phyloP scores from a whole-genome alignment of 2,329 filamentous ascomycete genomes.

The Fusarium sambucinum region DNA sequence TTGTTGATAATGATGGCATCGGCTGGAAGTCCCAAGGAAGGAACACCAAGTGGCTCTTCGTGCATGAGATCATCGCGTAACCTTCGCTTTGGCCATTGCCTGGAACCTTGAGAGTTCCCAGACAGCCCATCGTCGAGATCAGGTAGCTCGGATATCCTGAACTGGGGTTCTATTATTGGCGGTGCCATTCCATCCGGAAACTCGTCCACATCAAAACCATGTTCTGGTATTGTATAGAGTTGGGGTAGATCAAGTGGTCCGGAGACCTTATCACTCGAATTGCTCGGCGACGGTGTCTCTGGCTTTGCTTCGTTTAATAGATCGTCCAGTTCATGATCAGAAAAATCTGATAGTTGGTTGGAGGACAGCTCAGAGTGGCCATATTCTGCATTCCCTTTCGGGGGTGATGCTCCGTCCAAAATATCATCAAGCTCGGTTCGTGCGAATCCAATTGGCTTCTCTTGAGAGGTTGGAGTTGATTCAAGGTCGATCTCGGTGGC shows the following conservation, averaged over 20 bases:
- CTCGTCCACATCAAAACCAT: not conserved
- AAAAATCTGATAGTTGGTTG: not conserved
- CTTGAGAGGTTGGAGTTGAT: not conserved
- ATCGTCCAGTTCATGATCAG: slow-evolving; percentile 1
- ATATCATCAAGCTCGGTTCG: not conserved
- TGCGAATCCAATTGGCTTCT: not conserved
- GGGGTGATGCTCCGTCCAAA: not conserved
- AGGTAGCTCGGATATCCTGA: slow-evolving; percentile 4
- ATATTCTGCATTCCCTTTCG: not conserved
- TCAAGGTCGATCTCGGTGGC: slow-evolving; percentile 3
- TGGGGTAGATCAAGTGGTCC: not conserved
- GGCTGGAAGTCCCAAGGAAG: slow-evolving; percentile 54
- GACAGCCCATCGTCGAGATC: slow-evolving; percentile 11
- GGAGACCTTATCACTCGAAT: not conserved
- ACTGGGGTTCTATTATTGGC: not conserved
- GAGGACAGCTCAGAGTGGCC: not conserved
- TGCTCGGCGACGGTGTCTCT: not conserved
- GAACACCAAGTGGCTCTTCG: slow-evolving; percentile 49
- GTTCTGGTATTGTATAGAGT: no score
- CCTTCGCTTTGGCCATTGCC: not conserved
- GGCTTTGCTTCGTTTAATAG: not conserved
- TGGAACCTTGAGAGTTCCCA: not conserved
- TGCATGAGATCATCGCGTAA: slow-evolving; percentile 48
- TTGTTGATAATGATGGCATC: slow-evolving; percentile 63
- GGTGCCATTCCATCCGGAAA: not conserved